A percentile compares a stretch with the other conserved stretches of the same genome.
Conservation (phyloP, 177 flowering plant species). For the Vitis hybrid region DNA sequence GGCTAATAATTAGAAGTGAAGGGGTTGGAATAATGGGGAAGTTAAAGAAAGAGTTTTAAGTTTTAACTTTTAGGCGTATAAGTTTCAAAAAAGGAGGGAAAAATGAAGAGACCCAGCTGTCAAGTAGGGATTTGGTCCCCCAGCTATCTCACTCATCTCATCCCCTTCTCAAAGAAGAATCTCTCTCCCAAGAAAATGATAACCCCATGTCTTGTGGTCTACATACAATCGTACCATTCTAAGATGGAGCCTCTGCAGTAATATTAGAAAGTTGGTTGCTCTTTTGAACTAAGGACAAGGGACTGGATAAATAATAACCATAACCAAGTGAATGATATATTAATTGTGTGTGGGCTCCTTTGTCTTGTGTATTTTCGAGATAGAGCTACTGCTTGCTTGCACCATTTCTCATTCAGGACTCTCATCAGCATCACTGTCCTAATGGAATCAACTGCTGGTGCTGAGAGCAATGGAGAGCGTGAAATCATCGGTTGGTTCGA, state of each 20-base stretch:
- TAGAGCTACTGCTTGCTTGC: too few species aligned
- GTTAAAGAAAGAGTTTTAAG: too few species aligned
- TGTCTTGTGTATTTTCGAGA: too few species aligned
- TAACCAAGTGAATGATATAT: too few species aligned
- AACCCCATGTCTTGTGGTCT: constrained; percentile 33
- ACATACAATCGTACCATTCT: constrained; percentile 29
- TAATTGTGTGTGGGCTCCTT: not conserved
- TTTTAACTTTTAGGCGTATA: too few species aligned
- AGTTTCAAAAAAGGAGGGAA: too few species aligned
- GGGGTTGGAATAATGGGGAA: too few species aligned
- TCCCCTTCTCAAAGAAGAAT: constrained; percentile 7
- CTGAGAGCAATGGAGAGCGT: constrained; percentile 12
- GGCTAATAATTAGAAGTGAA: too few species aligned
- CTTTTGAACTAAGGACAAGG: constrained; percentile 1
- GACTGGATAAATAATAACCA: not conserved
- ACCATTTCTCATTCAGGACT: too few species aligned
- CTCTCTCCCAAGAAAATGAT: constrained; percentile 5
- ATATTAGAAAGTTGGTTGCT: not conserved
- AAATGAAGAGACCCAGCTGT: too few species aligned
- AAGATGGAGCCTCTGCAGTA: not conserved
- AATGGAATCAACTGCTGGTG: constrained; percentile 14
- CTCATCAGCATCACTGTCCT: not conserved
- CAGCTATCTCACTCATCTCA: not conserved
- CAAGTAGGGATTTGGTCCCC: constrained; percentile 9
- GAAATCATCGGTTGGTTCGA: constrained; percentile 72